Conservation (phyloP, 2,329 filamentous ascomycete genomes). For the Ophiostoma novo-ulmi region DNA sequence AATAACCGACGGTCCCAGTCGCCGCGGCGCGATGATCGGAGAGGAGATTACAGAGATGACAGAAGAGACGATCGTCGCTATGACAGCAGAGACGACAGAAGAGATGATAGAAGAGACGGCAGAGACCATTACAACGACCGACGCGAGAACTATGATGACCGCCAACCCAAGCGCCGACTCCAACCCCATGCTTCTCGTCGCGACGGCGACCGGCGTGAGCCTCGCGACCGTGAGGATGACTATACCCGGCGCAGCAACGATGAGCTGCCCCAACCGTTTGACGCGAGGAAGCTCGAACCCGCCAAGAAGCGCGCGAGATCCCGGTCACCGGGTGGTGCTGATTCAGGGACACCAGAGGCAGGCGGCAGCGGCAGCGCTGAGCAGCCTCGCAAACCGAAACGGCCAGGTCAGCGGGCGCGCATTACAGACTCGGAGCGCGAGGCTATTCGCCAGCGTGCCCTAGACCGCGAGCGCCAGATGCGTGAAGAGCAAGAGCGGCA, state of each 20-base stretch:
- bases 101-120: neutral
- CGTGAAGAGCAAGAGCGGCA: conserved; percentile 37
- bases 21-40: conserved; percentile 13
- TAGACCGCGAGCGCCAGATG: conserved; percentile 49
- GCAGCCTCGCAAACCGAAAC: conserved; percentile 60
- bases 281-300: conserved; percentile 53
- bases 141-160: neutral
- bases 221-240: conserved; percentile 22
- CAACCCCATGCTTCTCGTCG: conserved; percentile 4
- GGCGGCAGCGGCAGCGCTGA: conserved; percentile 32
- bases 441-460: conserved; percentile 56
- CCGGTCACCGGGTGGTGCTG: conserved; percentile 38
- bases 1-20: conserved; percentile 19
- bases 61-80: conserved; percentile 10
- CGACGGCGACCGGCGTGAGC: neutral
- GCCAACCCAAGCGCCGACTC: conserved; percentile 5
- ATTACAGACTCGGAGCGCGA: conserved; percentile 64
- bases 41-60: conserved; percentile 1
- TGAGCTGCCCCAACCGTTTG: conserved; percentile 56
- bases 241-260: conserved; percentile 33
- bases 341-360: neutral
- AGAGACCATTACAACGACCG: neutral
- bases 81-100: conserved; percentile 15
- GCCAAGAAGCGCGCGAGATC: conserved; percentile 56
- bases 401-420: conserved; percentile 61